These are phyloP conservation scores for Hemileia vastatrix DNA, from an alignment of 1,284 basidiomycete species.

Conservation along the genomic window DNA sequence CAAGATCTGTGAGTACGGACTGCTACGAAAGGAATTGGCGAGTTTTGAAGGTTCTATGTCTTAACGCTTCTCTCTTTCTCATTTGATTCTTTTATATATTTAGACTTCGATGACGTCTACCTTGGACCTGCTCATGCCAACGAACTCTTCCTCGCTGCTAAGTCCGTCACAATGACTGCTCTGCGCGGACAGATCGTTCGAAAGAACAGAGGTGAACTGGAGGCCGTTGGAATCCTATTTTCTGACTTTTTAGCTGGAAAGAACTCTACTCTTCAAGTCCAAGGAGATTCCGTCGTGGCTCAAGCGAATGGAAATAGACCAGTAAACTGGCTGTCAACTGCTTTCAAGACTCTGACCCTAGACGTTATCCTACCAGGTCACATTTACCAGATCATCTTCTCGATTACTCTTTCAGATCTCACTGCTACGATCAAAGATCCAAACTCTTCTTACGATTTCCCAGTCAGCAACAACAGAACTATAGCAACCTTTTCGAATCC, in stretches of 20 bases:
- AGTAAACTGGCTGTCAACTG: constrained; percentile 60
- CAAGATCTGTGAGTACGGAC: constrained; percentile 55
- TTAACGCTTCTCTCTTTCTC: too few relatives aligned
- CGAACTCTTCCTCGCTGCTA: constrained; percentile 53
- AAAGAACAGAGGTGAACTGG: constrained; percentile 51
- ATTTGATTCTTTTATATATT: too few relatives aligned
- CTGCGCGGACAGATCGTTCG: constrained; percentile 58
- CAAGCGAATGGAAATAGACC: constrained; percentile 47
- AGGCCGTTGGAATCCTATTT: constrained; percentile 57
- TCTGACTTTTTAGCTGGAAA: constrained; percentile 59
- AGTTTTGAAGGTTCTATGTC: too few relatives aligned
- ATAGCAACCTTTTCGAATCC: constrained; percentile 63
- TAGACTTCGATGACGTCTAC: constrained; percentile 50
- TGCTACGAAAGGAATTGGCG: too few relatives aligned
- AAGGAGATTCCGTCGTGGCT: constrained; percentile 55
- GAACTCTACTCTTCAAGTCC: constrained; percentile 56
- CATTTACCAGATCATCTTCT: constrained; percentile 59
- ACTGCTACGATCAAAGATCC: constrained; percentile 48
- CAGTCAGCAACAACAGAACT: constrained; percentile 55
- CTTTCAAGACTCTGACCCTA: constrained; percentile 60
- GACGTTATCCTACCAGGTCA: constrained; percentile 58
- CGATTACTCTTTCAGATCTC: constrained; percentile 45
- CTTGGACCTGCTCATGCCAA: constrained; percentile 23
- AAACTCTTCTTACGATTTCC: constrained; percentile 54
- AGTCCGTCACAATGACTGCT: constrained; percentile 51